Evolutionary conservation across 352 stramenopile species (phyloP).

Genomic region (Chrysophaeum taylorii): DNA sequence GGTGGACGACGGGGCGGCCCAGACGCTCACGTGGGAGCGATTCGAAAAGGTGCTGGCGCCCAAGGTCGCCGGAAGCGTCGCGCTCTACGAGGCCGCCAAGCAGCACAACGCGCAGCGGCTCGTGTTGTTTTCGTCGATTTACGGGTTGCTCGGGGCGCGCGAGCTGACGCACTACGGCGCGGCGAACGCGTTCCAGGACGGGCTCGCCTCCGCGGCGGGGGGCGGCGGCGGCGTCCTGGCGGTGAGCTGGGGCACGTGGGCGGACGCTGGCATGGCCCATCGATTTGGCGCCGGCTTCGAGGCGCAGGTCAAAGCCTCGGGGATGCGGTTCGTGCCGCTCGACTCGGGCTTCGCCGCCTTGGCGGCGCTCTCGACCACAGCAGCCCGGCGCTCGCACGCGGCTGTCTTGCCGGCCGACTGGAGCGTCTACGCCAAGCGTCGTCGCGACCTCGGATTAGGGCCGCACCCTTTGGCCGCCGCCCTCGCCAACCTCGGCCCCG

Average conservation of each 20-base stretch:
- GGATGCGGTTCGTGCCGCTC: constrained; percentile 2
- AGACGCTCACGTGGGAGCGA: neutral
- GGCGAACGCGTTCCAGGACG: constrained; percentile 15
- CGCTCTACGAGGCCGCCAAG: neutral
- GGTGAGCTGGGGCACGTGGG: constrained; percentile 11
- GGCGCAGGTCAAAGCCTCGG: neutral
- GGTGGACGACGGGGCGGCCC: neutral
- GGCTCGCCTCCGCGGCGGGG: neutral
- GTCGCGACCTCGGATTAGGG: neutral
- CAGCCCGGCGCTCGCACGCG: neutral
- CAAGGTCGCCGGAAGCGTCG: neutral
- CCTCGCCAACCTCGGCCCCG: neutral
- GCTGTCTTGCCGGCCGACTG: constrained; percentile 1
- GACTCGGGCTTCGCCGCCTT: neutral
- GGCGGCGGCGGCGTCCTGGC: neutral
- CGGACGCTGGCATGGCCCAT: constrained; percentile 10
- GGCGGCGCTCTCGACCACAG: neutral
- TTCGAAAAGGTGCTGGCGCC: neutral
- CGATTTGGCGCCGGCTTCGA: constrained; percentile 5
- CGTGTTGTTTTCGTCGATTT: constrained; percentile 9
- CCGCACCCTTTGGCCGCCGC: constrained; percentile 1
- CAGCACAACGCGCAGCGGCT: neutral
- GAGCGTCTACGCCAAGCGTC: neutral
- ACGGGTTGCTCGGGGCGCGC: neutral
- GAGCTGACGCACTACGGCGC: constrained; percentile 1